Conservation (phyloP, 495 filamentous ascomycete species). For the Echria macrotheca region DNA sequence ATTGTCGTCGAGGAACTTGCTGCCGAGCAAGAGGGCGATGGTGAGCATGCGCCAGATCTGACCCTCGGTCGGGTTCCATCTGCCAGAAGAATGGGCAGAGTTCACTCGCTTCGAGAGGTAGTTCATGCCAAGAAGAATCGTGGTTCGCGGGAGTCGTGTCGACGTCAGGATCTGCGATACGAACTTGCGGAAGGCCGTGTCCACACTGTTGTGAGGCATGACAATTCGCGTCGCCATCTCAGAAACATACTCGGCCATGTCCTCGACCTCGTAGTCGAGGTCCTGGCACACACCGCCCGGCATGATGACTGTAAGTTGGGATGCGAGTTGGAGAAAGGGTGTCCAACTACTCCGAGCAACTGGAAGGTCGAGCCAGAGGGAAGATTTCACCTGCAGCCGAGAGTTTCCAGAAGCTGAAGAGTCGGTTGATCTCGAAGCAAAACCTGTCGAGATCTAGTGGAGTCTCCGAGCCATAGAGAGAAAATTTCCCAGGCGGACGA, state of each 20-base stretch:
- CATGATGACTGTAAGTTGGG: conserved; percentile 34
- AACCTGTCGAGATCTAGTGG: conserved; percentile 34
- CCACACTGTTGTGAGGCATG: conserved; percentile 58
- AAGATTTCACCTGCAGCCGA: conserved; percentile 20
- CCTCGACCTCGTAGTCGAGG: conserved; percentile 97
- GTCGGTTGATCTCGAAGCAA: conserved; percentile 24
- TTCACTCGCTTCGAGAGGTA: conserved; percentile 82
- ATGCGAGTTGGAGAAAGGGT: conserved; percentile 13
- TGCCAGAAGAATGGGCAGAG: conserved; percentile 56
- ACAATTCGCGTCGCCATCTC: conserved; percentile 84
- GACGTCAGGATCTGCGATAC: conserved; percentile 90
- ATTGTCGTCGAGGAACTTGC: conserved; percentile 98
- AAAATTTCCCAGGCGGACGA: conserved; percentile 4
- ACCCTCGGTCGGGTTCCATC: conserved; percentile 56
- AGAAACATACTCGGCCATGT: conserved; percentile 96
- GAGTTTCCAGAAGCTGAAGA: conserved; percentile 37
- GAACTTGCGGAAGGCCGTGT: conserved; percentile 86
- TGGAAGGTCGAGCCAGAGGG: conserved; percentile 25
- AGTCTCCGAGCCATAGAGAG: conserved; percentile 40
- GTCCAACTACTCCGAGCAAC: conserved; percentile 40
- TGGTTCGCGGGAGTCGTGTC: conserved; percentile 89
- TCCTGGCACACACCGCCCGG: conserved; percentile 88
- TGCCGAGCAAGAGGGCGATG: conserved; percentile 80
- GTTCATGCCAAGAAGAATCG: conserved; percentile 86
- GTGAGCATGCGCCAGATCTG: conserved; percentile 91